phyloP scores from a whole-genome alignment of 805 yeast genomes.

The Torulaspora franciscae region DNA sequence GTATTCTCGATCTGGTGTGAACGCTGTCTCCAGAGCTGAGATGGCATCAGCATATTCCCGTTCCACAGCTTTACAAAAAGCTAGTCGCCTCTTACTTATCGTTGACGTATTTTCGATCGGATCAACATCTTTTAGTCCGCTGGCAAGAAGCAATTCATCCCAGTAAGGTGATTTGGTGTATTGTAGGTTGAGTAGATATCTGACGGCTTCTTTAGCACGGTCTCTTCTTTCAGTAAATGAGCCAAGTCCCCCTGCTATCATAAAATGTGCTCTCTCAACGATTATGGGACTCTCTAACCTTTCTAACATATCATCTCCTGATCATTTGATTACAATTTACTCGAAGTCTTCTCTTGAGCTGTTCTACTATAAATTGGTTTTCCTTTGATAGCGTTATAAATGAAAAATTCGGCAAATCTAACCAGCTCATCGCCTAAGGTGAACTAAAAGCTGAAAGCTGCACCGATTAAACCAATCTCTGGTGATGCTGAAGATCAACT shows the following conservation, averaged over 20 bases:
- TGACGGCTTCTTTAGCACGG: conserved; percentile 15
- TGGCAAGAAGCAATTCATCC: conserved; percentile 7
- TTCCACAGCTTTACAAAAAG: conserved; percentile 15
- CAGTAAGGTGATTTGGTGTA: conserved; percentile 18
- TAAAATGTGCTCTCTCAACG: conserved; percentile 20
- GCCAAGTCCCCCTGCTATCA: conserved; percentile 9
- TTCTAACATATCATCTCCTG: conserved; percentile 6
- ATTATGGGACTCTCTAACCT: conserved; percentile 12
- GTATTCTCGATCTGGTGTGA: conserved; percentile 5
- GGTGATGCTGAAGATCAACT: conserved; percentile 1
- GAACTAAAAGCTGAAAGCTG: not conserved
- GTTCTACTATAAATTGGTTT: not conserved
- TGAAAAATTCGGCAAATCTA: not conserved
- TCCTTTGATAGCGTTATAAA: not conserved
- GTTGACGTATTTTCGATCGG: not conserved
- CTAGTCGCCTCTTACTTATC: not conserved
- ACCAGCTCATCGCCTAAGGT: conserved; percentile 9
- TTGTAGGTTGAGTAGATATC: conserved; percentile 13
- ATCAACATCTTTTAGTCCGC: conserved; percentile 8
- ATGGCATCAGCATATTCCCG: conserved; percentile 27
- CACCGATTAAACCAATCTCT: not conserved
- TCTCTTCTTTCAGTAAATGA: conserved; percentile 9
- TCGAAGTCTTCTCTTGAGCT: not conserved
- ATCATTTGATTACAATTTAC: not conserved
- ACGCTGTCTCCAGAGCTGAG: conserved; percentile 17